Evolutionary conservation across 1,284 basidiomycete genomes (phyloP), one percentile per base, ranked within the genome.

Genomic region (Hemileia vastatrix): DNA sequence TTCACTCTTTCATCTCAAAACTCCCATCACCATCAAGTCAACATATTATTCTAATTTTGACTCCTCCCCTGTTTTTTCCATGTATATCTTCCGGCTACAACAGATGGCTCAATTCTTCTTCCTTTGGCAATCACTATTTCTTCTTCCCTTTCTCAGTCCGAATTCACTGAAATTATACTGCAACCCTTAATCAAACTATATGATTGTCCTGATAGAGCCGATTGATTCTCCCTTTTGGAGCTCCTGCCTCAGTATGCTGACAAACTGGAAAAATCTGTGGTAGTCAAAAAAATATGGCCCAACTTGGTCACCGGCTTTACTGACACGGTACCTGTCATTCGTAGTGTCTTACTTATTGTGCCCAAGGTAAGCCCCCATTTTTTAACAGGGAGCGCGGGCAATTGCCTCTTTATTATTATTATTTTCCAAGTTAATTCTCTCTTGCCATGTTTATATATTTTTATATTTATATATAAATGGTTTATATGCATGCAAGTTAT

Each of bases 281-380:
- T 97, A 1, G 81, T 81, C 51, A 87, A 94, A 57, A 89, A 89
- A 73, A 82, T 99, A 9, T 99, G 93, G 84, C 92, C 94, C 1
- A 83, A 92, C 78, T 79, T 98, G n/a, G n/a, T n/a, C 83, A 90
- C 90, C 2, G 94, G 95, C 0, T 97, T 99, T 73, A 83, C 86
- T 3, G 94, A 98, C 73, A 93, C 91, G 0, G 88, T 96, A 0
- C 84, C 91, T 0, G 81, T 95, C 49, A 90, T 98, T 60, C 84
- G 95, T 33, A 85, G 90, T 0, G 85, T 97, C 45, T 85, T 85
- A 54, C 80, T 90, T 4, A 80, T 98, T 9, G 83, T 91, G 0
- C 83, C 88, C 19, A 93, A 96, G 77, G 89, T 88, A 27, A n/a
- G n/a, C n/a, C n/a, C n/a, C n/a, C 19, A 15, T 45, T 45, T 45